Base-by-base conservation (phyloP, 31 red algal genomes). In the Odonthalia washingtoniensis region DNA sequence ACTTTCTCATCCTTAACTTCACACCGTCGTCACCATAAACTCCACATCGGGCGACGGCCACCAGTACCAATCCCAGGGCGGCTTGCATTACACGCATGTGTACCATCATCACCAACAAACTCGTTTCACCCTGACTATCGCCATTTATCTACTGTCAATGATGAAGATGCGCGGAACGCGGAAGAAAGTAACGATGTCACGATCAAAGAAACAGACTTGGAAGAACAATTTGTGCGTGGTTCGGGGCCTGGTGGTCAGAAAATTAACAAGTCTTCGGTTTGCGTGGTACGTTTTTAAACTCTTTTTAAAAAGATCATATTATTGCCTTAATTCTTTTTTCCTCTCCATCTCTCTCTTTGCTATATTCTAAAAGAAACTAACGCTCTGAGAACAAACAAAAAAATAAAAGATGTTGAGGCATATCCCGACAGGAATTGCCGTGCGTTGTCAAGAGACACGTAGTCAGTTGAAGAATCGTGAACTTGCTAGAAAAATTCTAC, bases 221-320 rank as follows among this genome's bases (percentile, higher is more conserved):
- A 89, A 27, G 96, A 98, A 43, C 75, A 88, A 34, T 98, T 98
- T 87, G 93, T 98, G 1, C 89, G 92, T 46, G 96, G 96, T 40
- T 81, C 81, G 28, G 96, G 96, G 41, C 40, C 88, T 18, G 96
- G 96, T n/a, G 96, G 96, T 37, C 96, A 98, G 78, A 95, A 93
- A 77, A 80, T 98, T 52, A 98, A 98, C 89, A 98, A 98, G 74
- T 92, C 96, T 3, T 77, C 89, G 16, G 78, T 73, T 49, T 98
- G 96, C 36, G 96, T 98, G 45, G 87, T 90, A 90, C 24, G 87
- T 90, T 69, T 44, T 77, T 17, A 38, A 17, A n/a, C 39, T n/a
- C 21, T 77, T 42, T 27, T n/a, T n/a, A n/a, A n/a, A n/a, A n/a
- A n/a, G n/a, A n/a, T n/a, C n/a, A n/a, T n/a, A n/a, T n/a, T n/a